phyloP scores from a whole-genome alignment of 495 filamentous ascomycete species.

The Lineolata rhizophorae region DNA sequence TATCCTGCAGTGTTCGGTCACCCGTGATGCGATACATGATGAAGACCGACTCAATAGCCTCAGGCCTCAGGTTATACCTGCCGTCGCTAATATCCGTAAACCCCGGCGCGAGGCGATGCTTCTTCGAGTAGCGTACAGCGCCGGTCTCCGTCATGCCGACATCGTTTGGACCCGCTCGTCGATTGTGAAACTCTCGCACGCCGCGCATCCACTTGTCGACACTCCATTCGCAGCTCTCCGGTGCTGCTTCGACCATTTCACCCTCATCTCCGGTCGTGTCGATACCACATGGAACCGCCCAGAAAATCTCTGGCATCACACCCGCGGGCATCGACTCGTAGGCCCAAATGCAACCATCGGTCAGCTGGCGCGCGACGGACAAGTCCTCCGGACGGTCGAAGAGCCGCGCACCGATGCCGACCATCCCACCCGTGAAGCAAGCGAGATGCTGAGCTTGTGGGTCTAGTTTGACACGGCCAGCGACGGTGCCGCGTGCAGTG shows the following conservation, averaged over 20 bases:
- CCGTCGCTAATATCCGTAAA: slow-evolving; percentile 19
- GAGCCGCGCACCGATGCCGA: slow-evolving; percentile 12
- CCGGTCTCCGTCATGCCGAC: slow-evolving; percentile 2
- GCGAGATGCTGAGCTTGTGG: slow-evolving; percentile 18
- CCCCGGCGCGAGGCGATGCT: slow-evolving; percentile 17
- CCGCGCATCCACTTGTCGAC: slow-evolving; percentile 17
- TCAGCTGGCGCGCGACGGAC: slow-evolving; percentile 11
- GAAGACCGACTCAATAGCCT: slow-evolving; percentile 43
- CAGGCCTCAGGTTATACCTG: slow-evolving; percentile 26
- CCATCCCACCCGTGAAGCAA: slow-evolving; percentile 16
- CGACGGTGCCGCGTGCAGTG: slow-evolving; percentile 5
- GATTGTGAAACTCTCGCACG: slow-evolving; percentile 12
- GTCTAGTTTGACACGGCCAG: slow-evolving; percentile 12
- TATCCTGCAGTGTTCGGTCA: slow-evolving; percentile 27
- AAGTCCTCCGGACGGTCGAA: slow-evolving; percentile 10
- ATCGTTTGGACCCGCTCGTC: slow-evolving; percentile 4
- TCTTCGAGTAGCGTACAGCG: not conserved
- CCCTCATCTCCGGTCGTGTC: not conserved
- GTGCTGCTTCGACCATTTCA: too few species aligned
- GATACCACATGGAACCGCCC: slow-evolving; percentile 16
- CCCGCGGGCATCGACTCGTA: slow-evolving; percentile 17
- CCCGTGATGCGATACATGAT: slow-evolving; percentile 35
- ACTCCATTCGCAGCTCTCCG: slow-evolving; percentile 20
- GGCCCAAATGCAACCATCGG: slow-evolving; percentile 15
- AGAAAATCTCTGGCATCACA: slow-evolving; percentile 25